Evolutionary conservation across 495 filamentous ascomycete genomes (phyloP), one percentile per base, ranked within the genome.

Genomic region (Penicillium ochrochloron): DNA sequence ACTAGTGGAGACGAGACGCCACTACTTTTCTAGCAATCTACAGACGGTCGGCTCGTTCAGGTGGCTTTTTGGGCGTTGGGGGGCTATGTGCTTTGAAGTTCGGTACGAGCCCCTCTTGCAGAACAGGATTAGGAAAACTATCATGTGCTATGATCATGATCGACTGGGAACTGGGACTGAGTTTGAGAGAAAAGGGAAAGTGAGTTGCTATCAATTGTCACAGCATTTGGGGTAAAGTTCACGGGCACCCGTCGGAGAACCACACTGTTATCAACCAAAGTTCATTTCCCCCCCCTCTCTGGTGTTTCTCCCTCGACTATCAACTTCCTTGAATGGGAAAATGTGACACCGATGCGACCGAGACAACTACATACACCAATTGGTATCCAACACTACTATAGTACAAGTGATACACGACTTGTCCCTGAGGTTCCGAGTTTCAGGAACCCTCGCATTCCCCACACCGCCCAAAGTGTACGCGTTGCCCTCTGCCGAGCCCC

Each of bases 391-490:
- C 8, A 33, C 31, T 27, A 27, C 25, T 27, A 31, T 2, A 31
- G 29, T 3, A 44, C 41, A 5, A 6, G 41, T 19, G 42, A 44
- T 44, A 11, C 17, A 5, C 2, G 1, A 4, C 15, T 42, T 15
- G 39, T n/a, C 39, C 17, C 17, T 41, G 11, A 15, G 2, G 1
- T 29, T 56, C 31, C 31, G 41, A 55, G 57, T 65, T 53, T 65
- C 50, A 60, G 35, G 25, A 62, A 56, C 19, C 19, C 56, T 51
- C 42, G 29, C 55, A 58, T 48, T 66, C 67, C 27, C 67, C 65
- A 68, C 62, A 68, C 62, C 35, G 19, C 31, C 29, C 59, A 63
- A 48, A 58, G 39, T 59, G 59, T 63, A 73, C 70, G 68, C 70
- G 70, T 73, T 69, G 59, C 63, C 67, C 35, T 62, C 51, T 53